Conservation (phyloP, 1,284 basidiomycete species). For the Puccinia polysora region DNA sequence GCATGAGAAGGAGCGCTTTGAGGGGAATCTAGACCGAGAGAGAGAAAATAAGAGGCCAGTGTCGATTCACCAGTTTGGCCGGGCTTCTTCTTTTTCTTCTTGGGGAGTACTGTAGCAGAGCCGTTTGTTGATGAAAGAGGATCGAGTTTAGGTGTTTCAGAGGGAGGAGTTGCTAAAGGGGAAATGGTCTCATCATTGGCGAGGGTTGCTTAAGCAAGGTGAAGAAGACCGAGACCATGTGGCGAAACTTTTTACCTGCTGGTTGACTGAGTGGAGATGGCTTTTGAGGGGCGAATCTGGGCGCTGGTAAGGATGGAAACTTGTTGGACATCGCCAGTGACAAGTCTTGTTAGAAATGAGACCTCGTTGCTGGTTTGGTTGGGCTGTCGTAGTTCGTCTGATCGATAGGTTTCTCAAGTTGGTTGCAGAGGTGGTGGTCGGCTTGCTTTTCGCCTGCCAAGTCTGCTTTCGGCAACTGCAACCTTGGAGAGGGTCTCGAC, state of each 20-base stretch:
- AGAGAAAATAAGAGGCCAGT: background rate
- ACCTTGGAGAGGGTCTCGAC: no score
- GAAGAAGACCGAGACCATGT: background rate
- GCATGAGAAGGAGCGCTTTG: background rate
- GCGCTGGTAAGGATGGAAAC: conserved; percentile 31
- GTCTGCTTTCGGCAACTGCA: no score
- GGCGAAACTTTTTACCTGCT: conserved; percentile 1
- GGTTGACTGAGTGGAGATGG: conserved; percentile 38
- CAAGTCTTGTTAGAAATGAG: no score
- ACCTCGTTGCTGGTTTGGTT: no score
- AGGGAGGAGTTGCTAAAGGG: background rate
- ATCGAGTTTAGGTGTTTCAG: background rate
- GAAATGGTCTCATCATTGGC: background rate
- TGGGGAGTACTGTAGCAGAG: background rate
- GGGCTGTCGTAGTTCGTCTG: no score
- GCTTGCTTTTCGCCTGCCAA: no score
- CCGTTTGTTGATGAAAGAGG: background rate
- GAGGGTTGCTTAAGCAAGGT: background rate
- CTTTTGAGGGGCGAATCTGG: conserved; percentile 39
- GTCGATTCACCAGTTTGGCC: conserved; percentile 2
- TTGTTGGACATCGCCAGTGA: conserved; percentile 40
- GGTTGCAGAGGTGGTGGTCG: no score
- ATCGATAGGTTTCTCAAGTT: no score
- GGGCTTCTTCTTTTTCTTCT: conserved; percentile 28
- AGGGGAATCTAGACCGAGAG: background rate